Evolutionary conservation across 2,329 filamentous ascomycete species (phyloP).

Genomic region (Calonectria crousiana): DNA sequence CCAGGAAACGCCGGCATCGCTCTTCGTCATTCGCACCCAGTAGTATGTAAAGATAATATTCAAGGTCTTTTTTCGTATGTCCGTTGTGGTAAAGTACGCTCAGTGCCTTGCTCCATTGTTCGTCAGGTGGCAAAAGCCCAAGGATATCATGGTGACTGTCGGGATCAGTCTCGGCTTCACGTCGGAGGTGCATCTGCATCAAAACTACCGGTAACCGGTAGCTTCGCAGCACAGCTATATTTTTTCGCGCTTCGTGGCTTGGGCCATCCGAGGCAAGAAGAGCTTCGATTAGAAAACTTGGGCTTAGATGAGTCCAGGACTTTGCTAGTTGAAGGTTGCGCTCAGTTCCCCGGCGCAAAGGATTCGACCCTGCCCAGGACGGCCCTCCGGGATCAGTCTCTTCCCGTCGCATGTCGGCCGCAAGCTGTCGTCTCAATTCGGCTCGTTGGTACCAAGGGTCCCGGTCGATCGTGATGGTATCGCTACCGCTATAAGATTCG

Average conservation of each 20-base stretch:
- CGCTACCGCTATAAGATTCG: not conserved
- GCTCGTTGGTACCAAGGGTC: not conserved
- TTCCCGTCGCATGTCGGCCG: slow-evolving; percentile 25
- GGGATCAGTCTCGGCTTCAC: slow-evolving; percentile 30
- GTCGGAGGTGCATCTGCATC: slow-evolving; percentile 48
- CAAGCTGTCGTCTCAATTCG: slow-evolving; percentile 23
- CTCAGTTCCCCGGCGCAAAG: slow-evolving; percentile 30
- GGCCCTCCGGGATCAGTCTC: not conserved
- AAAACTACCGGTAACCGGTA: slow-evolving; percentile 47
- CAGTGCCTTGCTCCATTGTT: slow-evolving; percentile 41
- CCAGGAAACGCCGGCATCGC: slow-evolving; percentile 48
- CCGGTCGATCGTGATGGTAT: not conserved
- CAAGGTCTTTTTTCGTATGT: slow-evolving; percentile 36
- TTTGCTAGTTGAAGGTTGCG: slow-evolving; percentile 36
- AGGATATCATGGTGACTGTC: slow-evolving; percentile 33
- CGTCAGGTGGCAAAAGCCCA: slow-evolving; percentile 40
- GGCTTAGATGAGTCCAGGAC: slow-evolving; percentile 38
- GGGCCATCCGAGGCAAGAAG: slow-evolving; percentile 28
- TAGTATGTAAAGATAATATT: slow-evolving; percentile 46
- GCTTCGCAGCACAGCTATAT: slow-evolving; percentile 42
- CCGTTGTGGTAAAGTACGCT: slow-evolving; percentile 33
- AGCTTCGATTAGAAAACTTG: slow-evolving; percentile 42
- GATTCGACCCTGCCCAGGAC: slow-evolving; percentile 6
- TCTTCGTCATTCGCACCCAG: slow-evolving; percentile 46
- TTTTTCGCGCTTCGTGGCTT: slow-evolving; percentile 26